Evolutionary conservation across 2,329 filamentous ascomycete species (phyloP), one percentile per base, ranked within the genome.

Genomic region (Clonostachys rhizophaga): DNA sequence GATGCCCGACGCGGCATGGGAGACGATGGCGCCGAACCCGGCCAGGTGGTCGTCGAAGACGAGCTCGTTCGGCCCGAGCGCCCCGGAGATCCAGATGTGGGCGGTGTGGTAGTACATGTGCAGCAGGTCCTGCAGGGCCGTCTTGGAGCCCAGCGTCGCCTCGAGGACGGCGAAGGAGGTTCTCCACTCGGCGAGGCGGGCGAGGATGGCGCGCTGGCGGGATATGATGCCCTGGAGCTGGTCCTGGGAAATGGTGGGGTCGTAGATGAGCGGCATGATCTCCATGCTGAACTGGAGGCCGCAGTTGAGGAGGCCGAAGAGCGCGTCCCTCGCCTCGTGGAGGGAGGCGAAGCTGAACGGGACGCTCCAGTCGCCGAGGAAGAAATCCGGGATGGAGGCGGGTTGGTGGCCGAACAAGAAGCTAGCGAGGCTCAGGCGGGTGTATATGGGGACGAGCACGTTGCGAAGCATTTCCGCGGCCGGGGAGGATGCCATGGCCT

Each of bases 371-470:
- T 39, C 36, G 14, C 17, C 36, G 7, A 18, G 14, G 12, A 39
- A 39, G 58, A 54, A 16, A 0, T 54, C 42, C 2, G 69, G 70
- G 18, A 72, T 69, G 2, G 58, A 52, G 2, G 59, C 60, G 0
- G 69, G 66, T 5, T 54, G 61, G 18, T 58, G 61, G 3, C 69
- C 68, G n/a, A 71, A 66, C 41, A 72, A 60, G 33, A 70, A 64
- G 7, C 64, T 65, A 1, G 69, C 66, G 8, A 74, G 52, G 44
- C 68, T 68, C 3, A 74, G 61, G 0, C 71, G 63, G 2, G 67
- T 64, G 47, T 71, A 73, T n/a, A 74, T 65, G 34, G 71, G 70
- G 5, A 69, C 67, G 5, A 74, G 60, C 24, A 68, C 60, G 14
- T 63, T 56, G 50, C 65, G 67, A 48, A 72, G 63, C 44, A 69